Evolutionary conservation across 2,329 filamentous ascomycete genomes (phyloP).

Genomic region (Fusarium proliferatum): DNA sequence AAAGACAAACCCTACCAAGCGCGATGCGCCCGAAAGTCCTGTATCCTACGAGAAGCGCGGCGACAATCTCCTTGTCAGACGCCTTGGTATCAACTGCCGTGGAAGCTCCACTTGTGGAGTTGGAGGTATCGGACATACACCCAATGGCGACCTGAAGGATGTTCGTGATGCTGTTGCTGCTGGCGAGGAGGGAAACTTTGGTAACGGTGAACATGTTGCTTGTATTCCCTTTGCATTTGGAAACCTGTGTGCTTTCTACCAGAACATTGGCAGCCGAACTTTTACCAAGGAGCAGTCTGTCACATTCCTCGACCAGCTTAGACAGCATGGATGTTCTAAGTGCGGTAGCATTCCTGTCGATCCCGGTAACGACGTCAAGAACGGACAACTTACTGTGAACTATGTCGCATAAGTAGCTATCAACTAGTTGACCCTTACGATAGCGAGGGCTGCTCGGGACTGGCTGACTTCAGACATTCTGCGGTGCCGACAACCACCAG

Average conservation of each 20-base stretch:
- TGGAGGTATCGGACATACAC: background rate
- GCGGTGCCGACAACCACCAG: accelerated
- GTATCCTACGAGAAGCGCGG: background rate
- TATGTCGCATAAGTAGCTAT: background rate
- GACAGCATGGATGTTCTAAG: background rate
- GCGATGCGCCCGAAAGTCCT: background rate
- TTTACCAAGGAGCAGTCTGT: slow-evolving; percentile 2
- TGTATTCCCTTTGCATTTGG: background rate
- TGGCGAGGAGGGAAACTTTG: background rate
- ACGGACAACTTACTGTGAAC: slow-evolving; percentile 1
- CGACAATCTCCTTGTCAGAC: background rate
- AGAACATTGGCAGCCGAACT: background rate
- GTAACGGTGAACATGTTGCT: background rate
- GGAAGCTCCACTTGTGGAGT: slow-evolving; percentile 1
- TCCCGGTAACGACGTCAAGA: background rate
- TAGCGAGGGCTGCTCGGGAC: accelerated
- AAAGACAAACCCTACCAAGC: accelerated
- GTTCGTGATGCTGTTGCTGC: slow-evolving; percentile 4
- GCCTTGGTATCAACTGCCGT: background rate
- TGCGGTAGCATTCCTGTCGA: slow-evolving; percentile 7
- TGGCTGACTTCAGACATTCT: background rate
- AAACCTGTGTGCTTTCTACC: slow-evolving; percentile 1
- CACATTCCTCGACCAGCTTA: background rate
- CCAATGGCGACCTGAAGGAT: background rate
- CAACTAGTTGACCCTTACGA: accelerated